phyloP scores from a whole-genome alignment of 2,329 filamentous ascomycete genomes.

The Claviceps pazoutovae region DNA sequence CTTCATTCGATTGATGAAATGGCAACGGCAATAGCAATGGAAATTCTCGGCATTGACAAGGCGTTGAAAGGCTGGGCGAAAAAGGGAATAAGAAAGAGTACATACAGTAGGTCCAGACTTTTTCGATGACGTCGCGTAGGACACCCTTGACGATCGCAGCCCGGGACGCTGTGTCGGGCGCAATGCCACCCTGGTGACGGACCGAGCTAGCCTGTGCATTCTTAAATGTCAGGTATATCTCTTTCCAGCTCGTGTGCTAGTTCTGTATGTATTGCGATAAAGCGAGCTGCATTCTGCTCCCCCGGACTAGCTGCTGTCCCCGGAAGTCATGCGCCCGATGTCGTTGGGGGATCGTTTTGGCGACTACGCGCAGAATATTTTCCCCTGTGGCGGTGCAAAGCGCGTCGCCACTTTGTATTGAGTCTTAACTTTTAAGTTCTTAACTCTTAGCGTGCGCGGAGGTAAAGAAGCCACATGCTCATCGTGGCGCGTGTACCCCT shows the following conservation, averaged over 20 bases:
- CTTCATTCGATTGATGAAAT: background rate
- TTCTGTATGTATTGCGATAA: background rate
- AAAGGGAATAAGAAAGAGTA: background rate
- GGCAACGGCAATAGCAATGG: no score
- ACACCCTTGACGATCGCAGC: constrained; percentile 2
- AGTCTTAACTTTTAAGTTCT: no score
- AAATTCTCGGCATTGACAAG: no score
- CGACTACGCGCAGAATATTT: background rate
- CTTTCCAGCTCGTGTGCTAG: background rate
- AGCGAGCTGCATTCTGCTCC: background rate
- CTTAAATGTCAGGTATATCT: background rate
- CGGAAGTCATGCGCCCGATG: background rate
- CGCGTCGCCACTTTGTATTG: no score
- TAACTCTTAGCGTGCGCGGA: no score
- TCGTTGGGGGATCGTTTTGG: background rate
- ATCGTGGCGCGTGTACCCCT: constrained; percentile 1
- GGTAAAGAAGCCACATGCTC: no score
- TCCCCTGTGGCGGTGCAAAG: background rate
- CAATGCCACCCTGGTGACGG: background rate
- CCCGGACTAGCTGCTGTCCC: no score
- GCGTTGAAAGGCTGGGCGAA: no score
- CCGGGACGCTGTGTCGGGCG: background rate
- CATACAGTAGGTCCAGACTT: constrained; percentile 15
- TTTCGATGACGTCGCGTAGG: constrained; percentile 14
- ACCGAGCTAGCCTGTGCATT: background rate